phyloP scores from a whole-genome alignment of 73 alveolate genomes.

The Stentor coeruleus region DNA sequence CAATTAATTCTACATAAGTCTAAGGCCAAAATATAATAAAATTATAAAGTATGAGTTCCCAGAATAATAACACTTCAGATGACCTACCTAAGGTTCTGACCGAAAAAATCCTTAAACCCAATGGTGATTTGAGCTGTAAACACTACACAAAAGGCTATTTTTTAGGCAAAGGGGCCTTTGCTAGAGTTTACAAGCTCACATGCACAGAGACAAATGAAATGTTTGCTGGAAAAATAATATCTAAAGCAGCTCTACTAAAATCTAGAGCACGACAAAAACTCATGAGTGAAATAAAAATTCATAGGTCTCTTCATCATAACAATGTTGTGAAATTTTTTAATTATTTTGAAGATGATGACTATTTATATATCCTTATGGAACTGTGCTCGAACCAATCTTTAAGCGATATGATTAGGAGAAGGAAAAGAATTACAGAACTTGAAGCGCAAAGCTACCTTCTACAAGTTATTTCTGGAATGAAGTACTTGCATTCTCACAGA shows the following conservation, averaged over 20 bases:
- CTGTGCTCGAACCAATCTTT: slow-evolving; percentile 70
- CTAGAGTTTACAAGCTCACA: slow-evolving; percentile 64
- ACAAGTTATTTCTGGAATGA: slow-evolving; percentile 71
- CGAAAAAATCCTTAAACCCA: slow-evolving; percentile 20
- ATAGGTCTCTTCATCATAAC: slow-evolving; percentile 61
- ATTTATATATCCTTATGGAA: slow-evolving; percentile 59
- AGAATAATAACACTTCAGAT: too few relatives aligned
- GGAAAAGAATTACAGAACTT: slow-evolving; percentile 84
- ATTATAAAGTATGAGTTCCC: too few relatives aligned
- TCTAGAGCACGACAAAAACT: slow-evolving; percentile 61
- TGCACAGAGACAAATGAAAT: slow-evolving; percentile 41
- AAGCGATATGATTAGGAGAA: slow-evolving; percentile 83
- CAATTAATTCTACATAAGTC: too few relatives aligned
- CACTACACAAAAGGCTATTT: slow-evolving; percentile 50
- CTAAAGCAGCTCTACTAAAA: slow-evolving; percentile 50
- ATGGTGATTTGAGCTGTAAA: slow-evolving; percentile 44
- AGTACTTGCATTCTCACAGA: slow-evolving; percentile 52
- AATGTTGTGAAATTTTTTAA: slow-evolving; percentile 64
- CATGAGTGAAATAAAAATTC: slow-evolving; percentile 67
- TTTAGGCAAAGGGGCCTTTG: slow-evolving; percentile 75
- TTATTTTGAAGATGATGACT: slow-evolving; percentile 67
- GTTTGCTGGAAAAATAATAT: slow-evolving; percentile 63
- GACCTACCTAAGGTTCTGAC: too few relatives aligned
- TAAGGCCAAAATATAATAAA: too few relatives aligned
- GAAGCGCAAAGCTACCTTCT: slow-evolving; percentile 86